A percentile compares a stretch with the other conserved stretches of the same genome.
Evolutionary conservation across 192 early-diverging fungal species (phyloP).

Genomic region (Mortierella antarctica): DNA sequence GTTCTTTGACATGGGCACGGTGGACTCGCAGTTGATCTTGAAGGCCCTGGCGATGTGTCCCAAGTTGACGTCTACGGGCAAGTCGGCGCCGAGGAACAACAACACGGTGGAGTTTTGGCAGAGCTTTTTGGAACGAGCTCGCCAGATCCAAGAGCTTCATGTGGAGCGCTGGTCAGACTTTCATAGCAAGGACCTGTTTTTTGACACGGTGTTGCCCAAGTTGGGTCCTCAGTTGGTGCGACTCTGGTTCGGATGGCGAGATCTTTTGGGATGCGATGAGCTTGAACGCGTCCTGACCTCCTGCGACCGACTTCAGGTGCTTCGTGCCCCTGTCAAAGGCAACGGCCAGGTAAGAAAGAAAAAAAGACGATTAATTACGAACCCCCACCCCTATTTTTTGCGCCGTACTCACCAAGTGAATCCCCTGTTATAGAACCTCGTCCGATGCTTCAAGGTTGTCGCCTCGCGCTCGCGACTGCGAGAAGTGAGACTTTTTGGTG

Average conservation of each 20-base stretch:
- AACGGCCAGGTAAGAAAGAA: slow-evolving; percentile 45
- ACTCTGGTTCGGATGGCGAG: slow-evolving; percentile 52
- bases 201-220: slow-evolving; percentile 47
- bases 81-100: slow-evolving; percentile 41
- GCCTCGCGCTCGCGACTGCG: slow-evolving; percentile 37
- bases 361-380: not conserved
- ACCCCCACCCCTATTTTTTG: not conserved
- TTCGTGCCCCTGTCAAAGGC: slow-evolving; percentile 52
- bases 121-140: slow-evolving; percentile 44
- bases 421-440: slow-evolving; percentile 31
- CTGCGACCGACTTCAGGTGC: slow-evolving; percentile 46
- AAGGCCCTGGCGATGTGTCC: slow-evolving; percentile 41
- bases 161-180: slow-evolving; percentile 53
- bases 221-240: slow-evolving; percentile 49
- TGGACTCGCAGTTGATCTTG: slow-evolving; percentile 45
- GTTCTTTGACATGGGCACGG: slow-evolving; percentile 52
- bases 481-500: slow-evolving; percentile 47
- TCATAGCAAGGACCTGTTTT: slow-evolving; percentile 51
- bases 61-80: slow-evolving; percentile 47
- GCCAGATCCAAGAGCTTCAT: slow-evolving; percentile 51
- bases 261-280: slow-evolving; percentile 51
- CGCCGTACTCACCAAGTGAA: too few species aligned
- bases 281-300: slow-evolving; percentile 42
- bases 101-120: slow-evolving; percentile 52
- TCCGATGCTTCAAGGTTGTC: slow-evolving; percentile 48